A percentile compares a stretch with the other conserved stretches of the same genome.
These are phyloP conservation scores for Lactifluus pinguis DNA, from an alignment of 768 basidiomycete species.

Conservation along the genomic window DNA sequence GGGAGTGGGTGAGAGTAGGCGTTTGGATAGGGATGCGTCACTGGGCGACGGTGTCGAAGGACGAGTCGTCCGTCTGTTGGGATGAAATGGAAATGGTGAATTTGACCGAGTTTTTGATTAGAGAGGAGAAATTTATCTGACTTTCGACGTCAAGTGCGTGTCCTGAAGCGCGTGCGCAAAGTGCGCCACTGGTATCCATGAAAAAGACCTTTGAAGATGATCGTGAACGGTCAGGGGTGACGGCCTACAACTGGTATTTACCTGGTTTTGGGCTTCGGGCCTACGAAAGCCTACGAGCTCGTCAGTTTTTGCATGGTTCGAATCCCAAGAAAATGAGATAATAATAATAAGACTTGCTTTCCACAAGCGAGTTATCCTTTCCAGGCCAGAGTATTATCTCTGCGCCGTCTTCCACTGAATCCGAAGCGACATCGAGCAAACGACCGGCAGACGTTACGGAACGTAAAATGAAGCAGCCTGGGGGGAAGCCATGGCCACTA, in stretches of 20 bases:
- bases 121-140: constrained; percentile 23
- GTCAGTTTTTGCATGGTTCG: not conserved
- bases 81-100: not conserved
- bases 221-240: not conserved
- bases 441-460: constrained; percentile 43
- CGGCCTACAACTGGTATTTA: constrained; percentile 21
- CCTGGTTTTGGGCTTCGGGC: constrained; percentile 70
- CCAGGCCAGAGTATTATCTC: constrained; percentile 59
- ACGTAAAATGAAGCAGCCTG: constrained; percentile 56
- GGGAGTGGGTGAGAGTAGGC: constrained; percentile 69
- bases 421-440: constrained; percentile 47
- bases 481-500: constrained; percentile 26
- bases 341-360: constrained; percentile 38
- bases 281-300: constrained; percentile 47
- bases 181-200: constrained; percentile 64
- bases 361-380: constrained; percentile 69
- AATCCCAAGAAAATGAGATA: not conserved
- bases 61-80: constrained; percentile 52
- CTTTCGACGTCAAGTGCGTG: constrained; percentile 79
- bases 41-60: constrained; percentile 66
- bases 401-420: constrained; percentile 50
- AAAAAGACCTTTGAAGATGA: constrained; percentile 57
- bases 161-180: constrained; percentile 72
- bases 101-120: not conserved
- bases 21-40: constrained; percentile 73